These are phyloP conservation scores for Tritrichomonas musculus DNA, from an alignment of 208 protist genomes.

Conservation along the genomic window DNA sequence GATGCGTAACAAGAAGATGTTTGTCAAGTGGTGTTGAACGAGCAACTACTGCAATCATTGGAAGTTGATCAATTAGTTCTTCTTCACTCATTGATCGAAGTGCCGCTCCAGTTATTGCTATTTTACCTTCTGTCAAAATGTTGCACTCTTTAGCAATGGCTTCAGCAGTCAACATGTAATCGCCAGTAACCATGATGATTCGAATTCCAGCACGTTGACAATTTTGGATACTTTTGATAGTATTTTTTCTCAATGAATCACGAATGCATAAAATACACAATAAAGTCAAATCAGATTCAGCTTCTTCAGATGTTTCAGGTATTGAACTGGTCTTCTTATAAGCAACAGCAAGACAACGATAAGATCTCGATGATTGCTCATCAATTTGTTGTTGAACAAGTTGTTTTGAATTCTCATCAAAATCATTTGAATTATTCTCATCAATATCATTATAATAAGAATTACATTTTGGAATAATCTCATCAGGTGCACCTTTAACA, in stretches of 20 bases:
- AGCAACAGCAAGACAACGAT: neutral
- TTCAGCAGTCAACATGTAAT: conserved; percentile 71
- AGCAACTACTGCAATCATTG: conserved; percentile 51
- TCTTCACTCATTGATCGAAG: conserved; percentile 40
- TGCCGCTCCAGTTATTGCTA: neutral
- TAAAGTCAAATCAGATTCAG: conserved; percentile 5
- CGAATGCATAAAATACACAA: neutral
- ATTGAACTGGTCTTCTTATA: neutral
- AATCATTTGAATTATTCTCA: neutral
- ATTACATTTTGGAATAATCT: neutral
- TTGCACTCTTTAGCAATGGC: conserved; percentile 74
- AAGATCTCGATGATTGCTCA: neutral
- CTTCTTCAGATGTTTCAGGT: neutral
- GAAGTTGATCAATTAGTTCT: neutral
- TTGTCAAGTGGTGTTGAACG: conserved; percentile 47
- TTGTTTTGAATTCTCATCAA: neutral
- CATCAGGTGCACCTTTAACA: neutral
- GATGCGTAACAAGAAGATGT: neutral
- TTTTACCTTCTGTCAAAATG: conserved; percentile 40
- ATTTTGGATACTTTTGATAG: neutral
- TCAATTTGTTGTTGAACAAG: neutral
- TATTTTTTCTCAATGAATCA: neutral
- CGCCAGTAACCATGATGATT: conserved; percentile 79
- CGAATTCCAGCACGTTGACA: conserved; percentile 11
- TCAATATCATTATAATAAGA: neutral